Conservation (phyloP, 305 asterid genomes). For the Solanum aculeatissimum region DNA sequence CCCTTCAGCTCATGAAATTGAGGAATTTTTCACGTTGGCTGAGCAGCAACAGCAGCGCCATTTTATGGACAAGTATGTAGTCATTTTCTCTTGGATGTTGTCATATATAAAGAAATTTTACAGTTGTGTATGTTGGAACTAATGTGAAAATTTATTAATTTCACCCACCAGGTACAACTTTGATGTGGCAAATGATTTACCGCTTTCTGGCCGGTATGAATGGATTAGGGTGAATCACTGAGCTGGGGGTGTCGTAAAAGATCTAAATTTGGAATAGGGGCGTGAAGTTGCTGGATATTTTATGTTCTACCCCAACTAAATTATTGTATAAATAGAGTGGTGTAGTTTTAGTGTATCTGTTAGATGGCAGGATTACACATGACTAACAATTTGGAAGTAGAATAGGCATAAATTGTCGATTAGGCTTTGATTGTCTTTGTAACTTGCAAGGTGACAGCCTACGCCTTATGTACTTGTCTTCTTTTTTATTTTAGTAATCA, state of each 20-base stretch:
- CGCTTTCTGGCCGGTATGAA: conserved; percentile 68
- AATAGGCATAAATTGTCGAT: conserved; percentile 23
- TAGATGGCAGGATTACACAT: neutral
- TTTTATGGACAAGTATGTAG: conserved; percentile 52
- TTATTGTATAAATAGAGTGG: neutral
- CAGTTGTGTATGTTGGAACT: neutral
- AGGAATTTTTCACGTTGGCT: conserved; percentile 46
- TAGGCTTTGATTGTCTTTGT: conserved; percentile 23
- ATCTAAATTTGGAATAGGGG: neutral
- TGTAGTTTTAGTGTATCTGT: neutral
- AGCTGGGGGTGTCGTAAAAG: neutral
- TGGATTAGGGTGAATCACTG: conserved; percentile 50
- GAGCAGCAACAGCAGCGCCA: conserved; percentile 46
- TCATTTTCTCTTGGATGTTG: neutral
- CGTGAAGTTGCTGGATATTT: neutral
- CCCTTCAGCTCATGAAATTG: conserved; percentile 47
- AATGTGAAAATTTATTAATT: neutral
- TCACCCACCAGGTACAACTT: conserved; percentile 56
- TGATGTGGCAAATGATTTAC: conserved; percentile 50
- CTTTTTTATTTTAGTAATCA: neutral
- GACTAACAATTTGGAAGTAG: conserved; percentile 1
- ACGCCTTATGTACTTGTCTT: neutral
- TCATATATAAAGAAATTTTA: neutral
- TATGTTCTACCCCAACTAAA: neutral
- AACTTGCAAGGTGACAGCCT: conserved; percentile 22